Evolutionary conservation across 2,329 filamentous ascomycete species (phyloP).

Genomic region (Claviceps spartinae): DNA sequence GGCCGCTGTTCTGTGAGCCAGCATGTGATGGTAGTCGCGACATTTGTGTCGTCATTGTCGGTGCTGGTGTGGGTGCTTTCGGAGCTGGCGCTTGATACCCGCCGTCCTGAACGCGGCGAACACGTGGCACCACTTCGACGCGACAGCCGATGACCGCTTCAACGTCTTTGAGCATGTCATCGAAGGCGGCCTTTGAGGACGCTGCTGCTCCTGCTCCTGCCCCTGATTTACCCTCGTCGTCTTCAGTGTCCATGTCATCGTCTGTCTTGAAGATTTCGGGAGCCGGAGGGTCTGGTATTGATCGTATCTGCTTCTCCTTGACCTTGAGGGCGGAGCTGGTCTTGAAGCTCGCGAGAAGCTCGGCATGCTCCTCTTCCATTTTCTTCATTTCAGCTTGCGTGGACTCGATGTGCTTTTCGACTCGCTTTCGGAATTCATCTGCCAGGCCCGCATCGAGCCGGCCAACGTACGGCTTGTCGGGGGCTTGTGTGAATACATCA

Average conservation of each 20-base stretch:
- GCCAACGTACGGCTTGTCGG: constrained; percentile 45
- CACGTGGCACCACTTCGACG: constrained; percentile 47
- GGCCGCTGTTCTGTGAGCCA: constrained; percentile 41
- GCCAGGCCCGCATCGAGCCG: constrained; percentile 63
- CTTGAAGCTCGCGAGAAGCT: constrained; percentile 61
- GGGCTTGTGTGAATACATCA: constrained; percentile 30
- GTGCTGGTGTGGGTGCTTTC: constrained; percentile 18
- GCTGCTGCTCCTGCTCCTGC: constrained; percentile 13
- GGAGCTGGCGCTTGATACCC: constrained; percentile 53
- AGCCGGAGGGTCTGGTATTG: constrained; percentile 45
- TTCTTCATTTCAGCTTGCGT: constrained; percentile 72
- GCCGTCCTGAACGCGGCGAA: constrained; percentile 64
- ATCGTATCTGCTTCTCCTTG: constrained; percentile 64
- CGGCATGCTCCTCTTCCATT: constrained; percentile 68
- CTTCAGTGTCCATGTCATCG: constrained; percentile 35
- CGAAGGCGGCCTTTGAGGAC: constrained; percentile 40
- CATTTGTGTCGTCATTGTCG: constrained; percentile 18
- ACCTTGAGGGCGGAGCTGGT: constrained; percentile 54
- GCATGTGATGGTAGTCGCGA: constrained; percentile 42
- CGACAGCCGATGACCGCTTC: constrained; percentile 57
- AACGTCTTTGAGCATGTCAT: constrained; percentile 62
- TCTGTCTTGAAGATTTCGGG: constrained; percentile 52
- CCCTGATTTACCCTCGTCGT: constrained; percentile 25
- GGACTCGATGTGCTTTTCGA: constrained; percentile 55
- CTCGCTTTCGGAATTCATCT: constrained; percentile 70